Base-by-base conservation (phyloP, 2,329 filamentous ascomycete genomes). In the Fonsecaea multimorphosa region DNA sequence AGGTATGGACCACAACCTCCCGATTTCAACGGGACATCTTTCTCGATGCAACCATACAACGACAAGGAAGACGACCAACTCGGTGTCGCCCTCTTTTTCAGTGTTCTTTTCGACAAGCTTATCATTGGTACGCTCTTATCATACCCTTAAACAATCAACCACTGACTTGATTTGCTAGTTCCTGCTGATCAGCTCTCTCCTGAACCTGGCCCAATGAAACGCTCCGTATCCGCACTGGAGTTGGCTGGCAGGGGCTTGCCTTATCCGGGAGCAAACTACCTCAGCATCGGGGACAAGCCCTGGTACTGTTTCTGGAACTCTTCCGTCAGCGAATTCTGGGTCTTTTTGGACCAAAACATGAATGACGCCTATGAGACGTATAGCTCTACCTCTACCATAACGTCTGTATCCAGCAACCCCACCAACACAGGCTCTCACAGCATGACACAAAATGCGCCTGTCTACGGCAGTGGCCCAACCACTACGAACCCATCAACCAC, bases 281-380 rank as follows among this genome's bases (percentile, higher is more conserved):
- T 62, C 11, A 74, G 79, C 63, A 80, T 82, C n/a, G 85, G 86
- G 8, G 86, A 89, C 38, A 82, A 82, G 74, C 87, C 88, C 1
- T 91, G 88, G 88, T 89, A 87, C 72, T 91, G 88, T 75, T 86
- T 85, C 74, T 91, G 87, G 87, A 91, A 91, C 73, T 79, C 81
- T 14, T 91, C 88, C 0, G 81, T 87, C 60, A 80, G 90, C 57
- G 88, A 91, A 74, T 85, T 86, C 40, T 90, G 89, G 75, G 83
- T 91, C 54, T 91, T 89, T 72, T 79, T 86, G 60, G 82, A 85
- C 61, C 76, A 86, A 73, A 79, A 85, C 55, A 79, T 82, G 14
- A 77, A 78, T 2, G 75, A 70, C 27, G 32, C 52, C 16, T 22
- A 11, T 9, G 40, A 32, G 29, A 66, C 68, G 44, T 64, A 72